Evolutionary conservation across 2,329 filamentous ascomycete genomes (phyloP), one percentile per base, ranked within the genome.

Genomic region (Penicillium nordicum): DNA sequence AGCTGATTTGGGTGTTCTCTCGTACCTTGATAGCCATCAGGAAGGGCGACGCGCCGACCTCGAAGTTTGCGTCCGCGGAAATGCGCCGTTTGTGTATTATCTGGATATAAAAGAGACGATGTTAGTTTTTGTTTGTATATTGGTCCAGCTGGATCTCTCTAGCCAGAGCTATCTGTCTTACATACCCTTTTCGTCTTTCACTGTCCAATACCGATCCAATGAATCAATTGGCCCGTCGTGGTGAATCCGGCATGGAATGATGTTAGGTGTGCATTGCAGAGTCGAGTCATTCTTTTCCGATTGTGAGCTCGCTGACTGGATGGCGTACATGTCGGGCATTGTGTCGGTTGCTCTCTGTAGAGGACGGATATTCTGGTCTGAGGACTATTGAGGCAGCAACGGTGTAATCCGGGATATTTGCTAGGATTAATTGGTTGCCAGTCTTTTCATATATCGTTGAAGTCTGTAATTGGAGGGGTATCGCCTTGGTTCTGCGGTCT

Each of bases 41-140:
- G 91, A 0, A 97, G 71, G 4, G 79, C 78, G 3, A 94, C 73
- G 1, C 77, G 68, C 59, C 84, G 87, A 41, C 89, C 91, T 44
- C 85, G 80, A 1, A 97, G 80, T 69, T 89, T 92, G 47, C 91
- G 85, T 34, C 92, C 92, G 59, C 92, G 87, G 62, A 95, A 88
- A 68, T 92, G 88, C 27, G 86, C 80, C 2, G 80, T 82, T 38
- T 77, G 78, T 2, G 74, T 78, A 10, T 62, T 58, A 43, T 67
- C 64, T 70, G 43, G 5, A 41, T 36, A 41, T 30, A 5, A 29
- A 21, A 12, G n/a, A 18, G 41, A 32, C 4, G 30, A 32, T 6
- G 30, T 57, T 18, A 59, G 50, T 34, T 9, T 12, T 30, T 18
- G n/a, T 45, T 30, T 32, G 21, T 11, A 12, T 3, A 7, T 14